These are phyloP conservation scores for Labyrinthula sp. DNA, from an alignment of 352 stramenopile genomes.

Conservation along the genomic window DNA sequence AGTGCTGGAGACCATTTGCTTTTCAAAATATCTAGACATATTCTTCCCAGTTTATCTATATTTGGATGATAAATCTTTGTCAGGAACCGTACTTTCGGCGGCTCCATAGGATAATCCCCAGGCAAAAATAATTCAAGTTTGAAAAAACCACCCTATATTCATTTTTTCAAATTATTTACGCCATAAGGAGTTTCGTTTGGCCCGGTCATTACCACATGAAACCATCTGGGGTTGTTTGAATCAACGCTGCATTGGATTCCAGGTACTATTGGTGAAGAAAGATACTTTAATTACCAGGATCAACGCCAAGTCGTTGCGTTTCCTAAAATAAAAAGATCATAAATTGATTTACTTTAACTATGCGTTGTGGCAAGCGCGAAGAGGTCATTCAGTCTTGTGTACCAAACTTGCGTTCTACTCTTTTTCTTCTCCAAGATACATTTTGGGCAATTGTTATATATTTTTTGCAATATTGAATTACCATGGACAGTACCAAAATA, in stretches of 20 bases:
- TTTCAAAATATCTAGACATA: conserved; percentile 96
- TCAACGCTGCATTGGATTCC: conserved; percentile 88
- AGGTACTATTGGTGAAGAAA: conserved; percentile 42
- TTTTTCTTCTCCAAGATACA: too few species aligned
- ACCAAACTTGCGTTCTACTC: too few species aligned
- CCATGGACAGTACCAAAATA: too few species aligned
- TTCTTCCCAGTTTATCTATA: conserved; percentile 87
- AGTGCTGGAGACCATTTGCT: conserved; percentile 95
- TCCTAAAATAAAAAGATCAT: too few species aligned
- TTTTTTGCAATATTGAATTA: too few species aligned
- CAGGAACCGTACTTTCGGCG: conserved; percentile 84
- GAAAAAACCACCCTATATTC: conserved; percentile 57
- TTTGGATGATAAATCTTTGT: conserved; percentile 97
- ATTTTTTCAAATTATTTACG: conserved; percentile 42
- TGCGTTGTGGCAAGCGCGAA: too few species aligned
- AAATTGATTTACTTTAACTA: too few species aligned
- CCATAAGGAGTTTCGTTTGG: conserved; percentile 78
- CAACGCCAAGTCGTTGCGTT: too few species aligned
- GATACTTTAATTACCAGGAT: too few species aligned
- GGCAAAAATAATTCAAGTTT: conserved; percentile 89
- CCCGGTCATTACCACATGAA: conserved; percentile 87
- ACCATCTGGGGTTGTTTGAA: conserved; percentile 90
- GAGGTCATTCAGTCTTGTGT: too few species aligned
- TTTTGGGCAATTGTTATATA: too few species aligned
- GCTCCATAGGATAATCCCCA: conserved; percentile 69